These are phyloP conservation scores for Sugiyamaella americana DNA, from an alignment of 805 yeast species.

Conservation along the genomic window DNA sequence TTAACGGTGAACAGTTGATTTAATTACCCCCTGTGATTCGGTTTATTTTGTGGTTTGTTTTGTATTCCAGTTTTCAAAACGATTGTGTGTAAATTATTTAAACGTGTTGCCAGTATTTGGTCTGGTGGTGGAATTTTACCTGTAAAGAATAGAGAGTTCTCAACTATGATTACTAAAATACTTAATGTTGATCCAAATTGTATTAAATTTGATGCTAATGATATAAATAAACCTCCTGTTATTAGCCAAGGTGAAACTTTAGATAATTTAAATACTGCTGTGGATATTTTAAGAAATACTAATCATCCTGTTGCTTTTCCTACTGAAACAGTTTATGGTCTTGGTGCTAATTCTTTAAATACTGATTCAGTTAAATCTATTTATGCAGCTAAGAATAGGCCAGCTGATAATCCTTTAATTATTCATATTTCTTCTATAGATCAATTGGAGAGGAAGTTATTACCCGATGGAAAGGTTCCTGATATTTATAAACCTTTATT, in stretches of 20 bases:
- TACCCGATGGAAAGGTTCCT: slow-evolving; percentile 51
- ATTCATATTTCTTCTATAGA: slow-evolving; percentile 76
- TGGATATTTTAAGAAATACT: slow-evolving; percentile 44
- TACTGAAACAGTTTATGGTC: slow-evolving; percentile 94
- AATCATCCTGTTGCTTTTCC: slow-evolving; percentile 82
- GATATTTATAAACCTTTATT: slow-evolving; percentile 58
- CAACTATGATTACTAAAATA: slow-evolving; percentile 1
- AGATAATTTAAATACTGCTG: slow-evolving; percentile 50
- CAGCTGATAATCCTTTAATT: slow-evolving; percentile 91
- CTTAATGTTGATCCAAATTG: slow-evolving; percentile 8
- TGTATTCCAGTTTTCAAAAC: neutral
- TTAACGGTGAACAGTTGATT: too few relatives aligned
- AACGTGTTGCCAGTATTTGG: neutral
- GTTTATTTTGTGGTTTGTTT: neutral
- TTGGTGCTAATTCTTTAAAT: slow-evolving; percentile 79
- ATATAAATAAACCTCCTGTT: neutral
- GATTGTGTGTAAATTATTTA: neutral
- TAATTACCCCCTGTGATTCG: neutral
- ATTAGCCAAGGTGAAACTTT: slow-evolving; percentile 5
- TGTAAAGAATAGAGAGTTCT: neutral
- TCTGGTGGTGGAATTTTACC: neutral
- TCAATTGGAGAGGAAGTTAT: slow-evolving; percentile 59
- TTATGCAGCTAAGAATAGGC: slow-evolving; percentile 85
- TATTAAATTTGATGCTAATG: slow-evolving; percentile 3
- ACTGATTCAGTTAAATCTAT: slow-evolving; percentile 71